Evolutionary conservation across 148 eudicot genomes (phyloP).

Genomic region (Vaccinium darrowii): DNA sequence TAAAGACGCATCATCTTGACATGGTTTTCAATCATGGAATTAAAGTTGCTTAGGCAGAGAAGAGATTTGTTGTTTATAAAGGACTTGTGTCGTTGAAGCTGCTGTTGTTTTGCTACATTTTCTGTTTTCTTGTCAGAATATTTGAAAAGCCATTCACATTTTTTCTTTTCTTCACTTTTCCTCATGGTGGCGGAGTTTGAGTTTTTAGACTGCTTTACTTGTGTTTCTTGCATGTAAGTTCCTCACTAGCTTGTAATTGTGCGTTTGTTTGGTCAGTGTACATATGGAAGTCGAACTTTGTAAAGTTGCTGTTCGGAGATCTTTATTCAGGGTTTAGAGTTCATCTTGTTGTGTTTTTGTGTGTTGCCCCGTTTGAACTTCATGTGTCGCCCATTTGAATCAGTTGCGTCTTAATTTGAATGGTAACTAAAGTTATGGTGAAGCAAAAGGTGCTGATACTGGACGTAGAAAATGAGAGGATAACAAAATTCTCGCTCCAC

Average conservation of each 20-base stretch:
- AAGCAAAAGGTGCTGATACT: not conserved
- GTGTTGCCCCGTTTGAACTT: not conserved
- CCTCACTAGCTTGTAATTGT: not conserved
- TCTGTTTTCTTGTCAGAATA: not conserved
- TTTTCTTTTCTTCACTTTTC: not conserved
- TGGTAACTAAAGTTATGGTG: not conserved
- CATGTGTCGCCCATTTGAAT: not conserved
- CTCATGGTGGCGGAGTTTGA: not conserved
- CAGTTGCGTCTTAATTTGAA: not conserved
- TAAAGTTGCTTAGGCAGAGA: not conserved
- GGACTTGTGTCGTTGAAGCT: not conserved
- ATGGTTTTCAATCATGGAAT: not conserved
- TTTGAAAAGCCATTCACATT: not conserved
- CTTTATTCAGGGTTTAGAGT: not conserved
- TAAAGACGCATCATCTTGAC: not conserved
- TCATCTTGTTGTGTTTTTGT: not conserved
- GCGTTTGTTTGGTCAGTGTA: not conserved
- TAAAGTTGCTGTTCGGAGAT: not conserved
- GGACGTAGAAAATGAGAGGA: not conserved
- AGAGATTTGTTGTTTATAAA: not conserved
- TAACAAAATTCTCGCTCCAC: not conserved
- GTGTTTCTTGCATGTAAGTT: constrained; percentile 9
- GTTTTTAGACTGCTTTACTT: not conserved
- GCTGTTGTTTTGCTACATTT: not conserved
- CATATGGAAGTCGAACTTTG: not conserved